A percentile compares a stretch with the other conserved stretches of the same genome.
These are phyloP conservation scores for Cytospora mali DNA, from an alignment of 2,329 filamentous ascomycete species.

Conservation along the genomic window DNA sequence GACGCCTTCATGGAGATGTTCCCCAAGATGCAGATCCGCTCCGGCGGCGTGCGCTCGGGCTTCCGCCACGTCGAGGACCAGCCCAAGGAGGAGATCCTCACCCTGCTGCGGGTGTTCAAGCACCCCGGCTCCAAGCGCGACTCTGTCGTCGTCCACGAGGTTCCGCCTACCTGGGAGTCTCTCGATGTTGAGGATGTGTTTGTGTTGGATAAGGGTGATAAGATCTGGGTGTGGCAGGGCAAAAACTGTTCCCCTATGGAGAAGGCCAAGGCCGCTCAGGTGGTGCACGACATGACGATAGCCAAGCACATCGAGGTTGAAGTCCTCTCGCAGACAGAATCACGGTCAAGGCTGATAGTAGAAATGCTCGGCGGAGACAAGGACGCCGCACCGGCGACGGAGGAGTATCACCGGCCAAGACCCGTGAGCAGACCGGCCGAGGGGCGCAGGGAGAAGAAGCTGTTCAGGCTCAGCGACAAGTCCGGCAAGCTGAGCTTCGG, in stretches of 20 bases:
- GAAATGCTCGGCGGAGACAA: conserved; percentile 56
- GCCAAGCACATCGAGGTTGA: conserved; percentile 68
- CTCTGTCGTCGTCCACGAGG: conserved; percentile 63
- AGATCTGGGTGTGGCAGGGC: conserved; percentile 74
- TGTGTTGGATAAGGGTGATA: conserved; percentile 61
- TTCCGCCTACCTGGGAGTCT: conserved; percentile 62
- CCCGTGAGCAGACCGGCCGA: conserved; percentile 42
- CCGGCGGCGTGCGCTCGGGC: conserved; percentile 63
- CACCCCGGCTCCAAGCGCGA: conserved; percentile 52
- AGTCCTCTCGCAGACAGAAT: conserved; percentile 64
- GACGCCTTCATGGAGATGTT: conserved; percentile 64
- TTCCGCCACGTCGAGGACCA: conserved; percentile 63
- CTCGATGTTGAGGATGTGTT: conserved; percentile 70
- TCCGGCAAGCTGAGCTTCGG: conserved; percentile 60
- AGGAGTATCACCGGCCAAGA: conserved; percentile 43
- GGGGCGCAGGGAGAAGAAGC: conserved; percentile 40
- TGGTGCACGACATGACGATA: conserved; percentile 65
- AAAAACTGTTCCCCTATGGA: conserved; percentile 68
- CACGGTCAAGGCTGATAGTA: conserved; percentile 56
- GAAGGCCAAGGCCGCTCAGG: conserved; percentile 67
- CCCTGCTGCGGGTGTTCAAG: conserved; percentile 66
- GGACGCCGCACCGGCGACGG: conserved; percentile 46
- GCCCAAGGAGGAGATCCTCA: conserved; percentile 45
- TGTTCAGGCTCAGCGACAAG: conserved; percentile 66
- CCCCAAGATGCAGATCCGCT: conserved; percentile 59